These are phyloP conservation scores for Aaosphaeria pasadenensis DNA, from an alignment of 2,329 filamentous ascomycete species.

Conservation along the genomic window DNA sequence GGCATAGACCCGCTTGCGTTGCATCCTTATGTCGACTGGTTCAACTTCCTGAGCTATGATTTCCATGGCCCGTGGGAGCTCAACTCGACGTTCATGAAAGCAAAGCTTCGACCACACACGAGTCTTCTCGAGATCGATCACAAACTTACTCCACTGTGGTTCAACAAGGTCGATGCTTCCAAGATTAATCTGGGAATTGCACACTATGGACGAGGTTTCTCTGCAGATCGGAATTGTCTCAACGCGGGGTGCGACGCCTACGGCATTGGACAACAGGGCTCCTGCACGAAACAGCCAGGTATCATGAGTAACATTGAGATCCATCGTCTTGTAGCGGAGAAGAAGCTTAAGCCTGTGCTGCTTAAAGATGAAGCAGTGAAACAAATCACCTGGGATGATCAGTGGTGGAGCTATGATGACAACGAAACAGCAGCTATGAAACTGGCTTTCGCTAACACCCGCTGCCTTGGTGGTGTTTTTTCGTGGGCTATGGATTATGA, in stretches of 20 bases:
- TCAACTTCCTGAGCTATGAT: constrained; percentile 41
- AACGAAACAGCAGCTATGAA: constrained; percentile 31
- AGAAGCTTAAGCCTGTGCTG: constrained; percentile 6
- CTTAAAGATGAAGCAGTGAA: constrained; percentile 15
- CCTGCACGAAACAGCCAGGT: constrained; percentile 12
- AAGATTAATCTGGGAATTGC: constrained; percentile 50
- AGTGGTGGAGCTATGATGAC: constrained; percentile 13
- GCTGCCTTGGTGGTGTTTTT: constrained; percentile 20
- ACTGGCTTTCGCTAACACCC: constrained; percentile 41
- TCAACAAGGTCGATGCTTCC: constrained; percentile 34
- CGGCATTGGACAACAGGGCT: constrained; percentile 3
- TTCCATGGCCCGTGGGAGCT: constrained; percentile 44
- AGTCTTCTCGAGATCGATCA: constrained; percentile 44
- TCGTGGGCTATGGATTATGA: constrained; percentile 6
- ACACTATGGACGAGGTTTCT: constrained; percentile 47
- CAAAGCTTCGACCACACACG: constrained; percentile 38
- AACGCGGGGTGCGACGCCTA: constrained; percentile 13
- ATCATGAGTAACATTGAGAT: constrained; percentile 17
- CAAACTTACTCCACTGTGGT: constrained; percentile 41
- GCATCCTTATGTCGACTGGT: constrained; percentile 32
- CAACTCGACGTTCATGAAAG: background rate
- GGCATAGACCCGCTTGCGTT: constrained; percentile 33
- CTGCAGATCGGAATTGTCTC: constrained; percentile 11
- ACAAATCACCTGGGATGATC: constrained; percentile 20
- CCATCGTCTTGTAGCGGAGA: constrained; percentile 7